Evolutionary conservation across 2,329 filamentous ascomycete genomes (phyloP).

Genomic region (Xylaria sp.): DNA sequence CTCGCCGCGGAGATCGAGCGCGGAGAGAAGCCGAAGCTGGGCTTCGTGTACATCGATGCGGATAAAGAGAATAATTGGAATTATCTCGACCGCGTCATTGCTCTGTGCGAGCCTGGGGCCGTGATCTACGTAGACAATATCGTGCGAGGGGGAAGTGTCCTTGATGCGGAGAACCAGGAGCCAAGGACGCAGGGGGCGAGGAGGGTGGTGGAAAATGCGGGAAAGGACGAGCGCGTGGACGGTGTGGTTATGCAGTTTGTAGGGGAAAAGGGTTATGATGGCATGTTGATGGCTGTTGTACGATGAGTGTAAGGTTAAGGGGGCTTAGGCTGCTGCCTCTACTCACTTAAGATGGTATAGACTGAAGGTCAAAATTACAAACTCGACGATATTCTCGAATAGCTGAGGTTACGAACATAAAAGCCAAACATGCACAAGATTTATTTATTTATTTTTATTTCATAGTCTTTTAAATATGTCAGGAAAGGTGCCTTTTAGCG

Average conservation of each 20-base stretch:
- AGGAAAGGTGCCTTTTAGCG: no score
- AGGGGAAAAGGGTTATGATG: slow-evolving; percentile 31
- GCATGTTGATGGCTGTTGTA: slow-evolving; percentile 30
- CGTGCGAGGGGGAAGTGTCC: slow-evolving; percentile 13
- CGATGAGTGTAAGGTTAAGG: background rate
- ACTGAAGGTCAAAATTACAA: background rate
- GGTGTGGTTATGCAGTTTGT: slow-evolving; percentile 28
- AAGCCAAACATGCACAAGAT: background rate
- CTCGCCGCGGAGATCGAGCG: slow-evolving; percentile 18
- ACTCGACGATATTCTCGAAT: no score
- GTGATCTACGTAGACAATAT: slow-evolving; percentile 28
- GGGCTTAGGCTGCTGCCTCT: background rate
- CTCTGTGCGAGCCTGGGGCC: slow-evolving; percentile 23
- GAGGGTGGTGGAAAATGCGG: slow-evolving; percentile 24
- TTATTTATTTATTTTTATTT: background rate
- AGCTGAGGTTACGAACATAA: background rate
- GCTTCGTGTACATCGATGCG: slow-evolving; percentile 31
- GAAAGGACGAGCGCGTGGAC: slow-evolving; percentile 25
- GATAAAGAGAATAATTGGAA: slow-evolving; percentile 29
- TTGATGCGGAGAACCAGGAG: slow-evolving; percentile 13
- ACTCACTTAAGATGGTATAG: background rate
- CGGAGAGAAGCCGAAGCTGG: slow-evolving; percentile 11
- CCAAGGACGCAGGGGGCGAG: slow-evolving; percentile 7
- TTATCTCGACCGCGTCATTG: slow-evolving; percentile 24
- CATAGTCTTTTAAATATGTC: no score